These are phyloP conservation scores for Solanum commersonii DNA, from an alignment of 257 asterid species.

Conservation along the genomic window DNA sequence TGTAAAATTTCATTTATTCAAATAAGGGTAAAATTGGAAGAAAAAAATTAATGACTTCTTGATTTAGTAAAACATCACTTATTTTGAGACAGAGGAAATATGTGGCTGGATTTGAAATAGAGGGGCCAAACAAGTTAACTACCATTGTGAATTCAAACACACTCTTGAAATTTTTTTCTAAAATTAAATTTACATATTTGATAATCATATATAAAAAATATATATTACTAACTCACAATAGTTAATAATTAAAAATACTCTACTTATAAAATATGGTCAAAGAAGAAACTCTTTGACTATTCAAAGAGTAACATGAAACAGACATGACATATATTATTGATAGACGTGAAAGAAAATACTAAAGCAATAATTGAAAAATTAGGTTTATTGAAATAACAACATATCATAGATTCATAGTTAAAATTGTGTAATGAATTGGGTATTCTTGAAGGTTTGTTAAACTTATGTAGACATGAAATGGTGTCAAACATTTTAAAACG, in stretches of 20 bases:
- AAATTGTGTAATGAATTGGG: not conserved
- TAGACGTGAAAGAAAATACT: not conserved
- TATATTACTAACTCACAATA: not conserved
- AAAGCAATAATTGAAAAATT: not conserved
- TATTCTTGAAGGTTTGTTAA: not conserved
- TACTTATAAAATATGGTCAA: not conserved
- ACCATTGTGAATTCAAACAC: not conserved
- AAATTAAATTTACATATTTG: not conserved
- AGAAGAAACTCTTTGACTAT: not conserved
- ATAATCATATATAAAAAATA: not conserved
- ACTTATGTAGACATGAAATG: not conserved
- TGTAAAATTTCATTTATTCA: too few species aligned
- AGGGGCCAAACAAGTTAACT: not conserved
- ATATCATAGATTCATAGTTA: not conserved
- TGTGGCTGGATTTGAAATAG: not conserved
- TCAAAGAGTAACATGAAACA: not conserved
- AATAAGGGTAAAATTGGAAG: too few species aligned
- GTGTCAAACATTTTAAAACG: not conserved
- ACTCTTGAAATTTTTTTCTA: not conserved
- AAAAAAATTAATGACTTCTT: too few species aligned
- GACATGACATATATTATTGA: not conserved
- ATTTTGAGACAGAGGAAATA: not conserved
- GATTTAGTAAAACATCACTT: too few species aligned
- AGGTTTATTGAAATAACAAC: not conserved
- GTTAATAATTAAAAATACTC: not conserved